Base-by-base conservation (phyloP, 805 yeast species). In the Yamadazyma kitorensis region DNA sequence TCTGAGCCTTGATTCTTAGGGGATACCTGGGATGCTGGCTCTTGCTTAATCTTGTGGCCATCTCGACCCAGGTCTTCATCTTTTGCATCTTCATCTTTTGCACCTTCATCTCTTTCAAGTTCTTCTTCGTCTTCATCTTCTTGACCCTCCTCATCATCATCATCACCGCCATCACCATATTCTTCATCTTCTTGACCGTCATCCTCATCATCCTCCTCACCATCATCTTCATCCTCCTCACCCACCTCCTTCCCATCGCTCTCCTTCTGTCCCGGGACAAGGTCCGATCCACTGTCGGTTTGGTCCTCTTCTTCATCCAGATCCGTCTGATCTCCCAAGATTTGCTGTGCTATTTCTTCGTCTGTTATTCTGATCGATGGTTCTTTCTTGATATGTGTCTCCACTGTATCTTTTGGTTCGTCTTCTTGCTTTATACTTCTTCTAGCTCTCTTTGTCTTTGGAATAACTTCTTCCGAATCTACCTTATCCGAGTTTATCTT, bases 181-280 rank as follows among this genome's bases (percentile, higher is more conserved):
- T 17, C 21, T 17, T 37, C 37, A 21, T 20, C 31, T 24, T 4
- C 24, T 17, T 18, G 6, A 18, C 18, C 34, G 14, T 34, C 37
- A 11, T 22, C 31, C 14, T 29, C 36, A 11, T 22, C 27, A 6
- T 33, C 39, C 15, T 23, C 31, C 13, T 32, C n/a, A n/a, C n/a
- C 36, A 5, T 27, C 34, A 18, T 34, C 34, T 10, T 40, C 46
- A 13, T 34, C 38, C 18, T 34, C 37, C 9, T 36, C 45, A 15
- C 39, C 33, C 11, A 37, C 33, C 5, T 36, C 33, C 8, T 26
- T 8, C 21, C 11, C 29, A 31, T 17, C 35, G 20, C 13, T 31
- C 37, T 6, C 4, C 20, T n/a, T 32, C 33, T 14, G 33, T 42
- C 11, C n/a, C n/a, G n/a, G n/a, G n/a, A n/a, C n/a, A n/a, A n/a